phyloP scores from a whole-genome alignment of 1,284 basidiomycete species.

The Leccinum holopus region DNA sequence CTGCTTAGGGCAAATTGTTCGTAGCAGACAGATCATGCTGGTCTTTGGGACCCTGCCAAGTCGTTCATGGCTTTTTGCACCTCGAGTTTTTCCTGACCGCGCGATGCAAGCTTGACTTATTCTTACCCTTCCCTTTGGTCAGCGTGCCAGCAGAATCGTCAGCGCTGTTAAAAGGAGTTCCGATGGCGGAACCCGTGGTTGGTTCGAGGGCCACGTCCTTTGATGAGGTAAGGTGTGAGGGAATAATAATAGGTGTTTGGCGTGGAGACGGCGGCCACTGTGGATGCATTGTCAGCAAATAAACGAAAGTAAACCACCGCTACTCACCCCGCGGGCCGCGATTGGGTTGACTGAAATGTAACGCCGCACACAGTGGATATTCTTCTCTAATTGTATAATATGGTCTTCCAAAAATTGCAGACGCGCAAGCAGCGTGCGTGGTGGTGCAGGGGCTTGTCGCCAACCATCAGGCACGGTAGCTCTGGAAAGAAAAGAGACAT shows the following conservation, averaged over 20 bases:
- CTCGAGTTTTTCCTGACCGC: conserved; percentile 70
- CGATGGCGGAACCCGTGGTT: conserved; percentile 9
- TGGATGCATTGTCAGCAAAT: conserved; percentile 8
- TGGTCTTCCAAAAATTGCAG: too few species aligned
- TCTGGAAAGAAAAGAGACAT: too few species aligned
- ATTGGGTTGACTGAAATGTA: conserved; percentile 79
- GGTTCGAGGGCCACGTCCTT: conserved; percentile 20
- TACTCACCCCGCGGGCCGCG: conserved; percentile 45
- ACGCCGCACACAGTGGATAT: conserved; percentile 2
- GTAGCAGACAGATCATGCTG: neutral
- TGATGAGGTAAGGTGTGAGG: conserved; percentile 49
- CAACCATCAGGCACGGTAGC: too few species aligned
- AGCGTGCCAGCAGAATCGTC: conserved; percentile 11
- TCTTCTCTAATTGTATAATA: too few species aligned
- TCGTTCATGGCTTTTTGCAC: conserved; percentile 72
- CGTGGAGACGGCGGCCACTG: conserved; percentile 81
- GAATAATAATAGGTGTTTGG: conserved; percentile 68
- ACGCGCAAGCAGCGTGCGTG: too few species aligned
- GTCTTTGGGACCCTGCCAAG: conserved; percentile 36
- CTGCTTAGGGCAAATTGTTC: neutral
- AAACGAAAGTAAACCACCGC: neutral
- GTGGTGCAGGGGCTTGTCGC: too few species aligned
- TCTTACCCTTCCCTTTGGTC: conserved; percentile 38
- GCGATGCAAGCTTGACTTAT: conserved; percentile 64
- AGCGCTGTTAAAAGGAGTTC: conserved; percentile 10